Conservation (phyloP, 441 rosid species). For the Dalechampia spathulata region DNA sequence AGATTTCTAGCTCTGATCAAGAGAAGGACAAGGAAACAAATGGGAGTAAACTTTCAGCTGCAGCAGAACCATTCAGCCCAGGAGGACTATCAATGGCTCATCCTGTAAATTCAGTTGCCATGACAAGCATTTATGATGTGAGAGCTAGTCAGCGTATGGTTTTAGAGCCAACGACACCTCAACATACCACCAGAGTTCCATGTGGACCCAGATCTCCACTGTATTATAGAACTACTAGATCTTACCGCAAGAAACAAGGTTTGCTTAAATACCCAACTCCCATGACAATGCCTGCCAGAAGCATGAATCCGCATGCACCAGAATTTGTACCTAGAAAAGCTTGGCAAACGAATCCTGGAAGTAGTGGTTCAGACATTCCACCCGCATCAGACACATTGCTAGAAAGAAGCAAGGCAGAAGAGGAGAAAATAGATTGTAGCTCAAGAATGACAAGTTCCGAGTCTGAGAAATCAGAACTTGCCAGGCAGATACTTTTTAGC, state of each 20-base stretch:
- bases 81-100: slow-evolving; percentile 31
- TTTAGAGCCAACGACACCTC: slow-evolving; percentile 37
- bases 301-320: slow-evolving; percentile 63
- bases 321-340: slow-evolving; percentile 50
- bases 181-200: slow-evolving; percentile 42
- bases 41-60: slow-evolving; percentile 78
- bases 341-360: slow-evolving; percentile 25
- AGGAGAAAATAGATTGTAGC: slow-evolving; percentile 19
- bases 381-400: slow-evolving; percentile 11
- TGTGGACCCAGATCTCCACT: slow-evolving; percentile 52
- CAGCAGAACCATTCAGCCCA: slow-evolving; percentile 85
- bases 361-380: slow-evolving; percentile 15
- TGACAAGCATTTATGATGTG: slow-evolving; percentile 36
- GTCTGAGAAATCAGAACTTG: slow-evolving; percentile 51
- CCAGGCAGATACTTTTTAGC: slow-evolving; percentile 62
- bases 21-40: slow-evolving; percentile 41
- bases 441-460: slow-evolving; percentile 25
- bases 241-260: slow-evolving; percentile 30
- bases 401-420: slow-evolving; percentile 19
- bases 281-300: slow-evolving; percentile 23
- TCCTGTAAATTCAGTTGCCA: slow-evolving; percentile 25
- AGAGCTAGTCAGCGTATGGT: slow-evolving; percentile 34
- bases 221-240: slow-evolving; percentile 31
- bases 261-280: slow-evolving; percentile 31
- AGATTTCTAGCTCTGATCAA: slow-evolving; percentile 23